Evolutionary conservation across 2,329 filamentous ascomycete species (phyloP).

Genomic region (Pseudogymnoascus sp.): DNA sequence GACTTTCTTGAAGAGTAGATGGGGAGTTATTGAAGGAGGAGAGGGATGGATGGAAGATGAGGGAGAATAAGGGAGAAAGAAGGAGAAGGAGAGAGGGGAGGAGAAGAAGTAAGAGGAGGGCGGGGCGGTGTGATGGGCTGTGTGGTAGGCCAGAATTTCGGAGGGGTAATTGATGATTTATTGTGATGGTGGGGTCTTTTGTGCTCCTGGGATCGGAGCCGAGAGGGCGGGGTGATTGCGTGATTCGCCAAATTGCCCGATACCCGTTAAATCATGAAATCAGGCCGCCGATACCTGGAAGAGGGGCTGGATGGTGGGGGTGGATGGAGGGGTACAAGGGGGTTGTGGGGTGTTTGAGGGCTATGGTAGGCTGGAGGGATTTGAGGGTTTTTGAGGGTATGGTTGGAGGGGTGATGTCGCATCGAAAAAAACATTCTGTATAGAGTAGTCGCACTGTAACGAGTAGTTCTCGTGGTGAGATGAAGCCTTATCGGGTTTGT

Average conservation of each 20-base stretch:
- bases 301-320: not conserved
- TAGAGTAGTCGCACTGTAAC: not conserved
- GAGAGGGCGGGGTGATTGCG: conserved; percentile 1
- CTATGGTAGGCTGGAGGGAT: not conserved
- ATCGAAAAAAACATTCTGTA: too few relatives aligned
- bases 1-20: not conserved
- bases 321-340: too few relatives aligned
- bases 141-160: not conserved
- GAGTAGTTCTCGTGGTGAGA: not conserved
- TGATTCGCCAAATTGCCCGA: conserved; percentile 2
- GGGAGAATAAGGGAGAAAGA: conserved; percentile 14
- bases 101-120: conserved; percentile 16
- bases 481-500: not conserved
- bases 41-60: conserved; percentile 13
- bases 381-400: too few relatives aligned
- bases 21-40: not conserved
- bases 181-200: conserved; percentile 3
- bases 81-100: conserved; percentile 12
- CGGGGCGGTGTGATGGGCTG: conserved; percentile 12
- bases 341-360: conserved; percentile 1
- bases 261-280: not conserved
- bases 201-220: conserved; percentile 1
- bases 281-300: not conserved
- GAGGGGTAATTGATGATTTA: conserved; percentile 4
- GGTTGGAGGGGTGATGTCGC: conserved; percentile 6